These are phyloP conservation scores for Poronia punctata DNA, from an alignment of 495 filamentous ascomycete species.

Conservation along the genomic window DNA sequence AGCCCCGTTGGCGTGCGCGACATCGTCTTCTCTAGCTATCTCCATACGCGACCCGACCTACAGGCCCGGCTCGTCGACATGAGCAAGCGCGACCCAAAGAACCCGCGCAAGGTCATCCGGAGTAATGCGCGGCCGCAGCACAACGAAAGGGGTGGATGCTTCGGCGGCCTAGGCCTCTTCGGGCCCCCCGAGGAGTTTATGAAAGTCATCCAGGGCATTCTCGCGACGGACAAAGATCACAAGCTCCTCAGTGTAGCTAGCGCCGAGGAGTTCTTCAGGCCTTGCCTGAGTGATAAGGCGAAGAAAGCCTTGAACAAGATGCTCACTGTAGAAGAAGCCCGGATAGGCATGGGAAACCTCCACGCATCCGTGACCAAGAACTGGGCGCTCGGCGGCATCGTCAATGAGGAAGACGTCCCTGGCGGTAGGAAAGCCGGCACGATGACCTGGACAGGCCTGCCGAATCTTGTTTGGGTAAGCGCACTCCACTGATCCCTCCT, in stretches of 20 bases:
- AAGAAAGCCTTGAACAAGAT: constrained; percentile 3
- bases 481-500: background rate
- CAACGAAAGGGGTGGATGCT: constrained; percentile 10
- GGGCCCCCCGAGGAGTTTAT: constrained; percentile 9
- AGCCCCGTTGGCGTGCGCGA: constrained; percentile 35
- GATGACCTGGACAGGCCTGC: constrained; percentile 12
- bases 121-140: constrained; percentile 7
- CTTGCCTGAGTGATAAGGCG: constrained; percentile 7
- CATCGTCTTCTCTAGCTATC: constrained; percentile 22
- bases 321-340: background rate
- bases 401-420: constrained; percentile 7
- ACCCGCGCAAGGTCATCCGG: constrained; percentile 1
- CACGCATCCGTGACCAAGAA: constrained; percentile 1
- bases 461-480: constrained; percentile 11
- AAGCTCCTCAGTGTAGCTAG: constrained; percentile 1
- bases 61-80: constrained; percentile 6
- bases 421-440: constrained; percentile 10
- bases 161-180: constrained; percentile 15
- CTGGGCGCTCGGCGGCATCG: constrained; percentile 10
- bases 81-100: constrained; percentile 7
- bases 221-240: constrained; percentile 2
- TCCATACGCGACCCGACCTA: constrained; percentile 7
- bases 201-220: constrained; percentile 8
- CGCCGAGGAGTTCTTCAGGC: constrained; percentile 12
- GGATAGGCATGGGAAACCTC: constrained; percentile 6